Conservation (phyloP, 371 early-diverging fungal species). For the Apophysomyces ossiformis region DNA sequence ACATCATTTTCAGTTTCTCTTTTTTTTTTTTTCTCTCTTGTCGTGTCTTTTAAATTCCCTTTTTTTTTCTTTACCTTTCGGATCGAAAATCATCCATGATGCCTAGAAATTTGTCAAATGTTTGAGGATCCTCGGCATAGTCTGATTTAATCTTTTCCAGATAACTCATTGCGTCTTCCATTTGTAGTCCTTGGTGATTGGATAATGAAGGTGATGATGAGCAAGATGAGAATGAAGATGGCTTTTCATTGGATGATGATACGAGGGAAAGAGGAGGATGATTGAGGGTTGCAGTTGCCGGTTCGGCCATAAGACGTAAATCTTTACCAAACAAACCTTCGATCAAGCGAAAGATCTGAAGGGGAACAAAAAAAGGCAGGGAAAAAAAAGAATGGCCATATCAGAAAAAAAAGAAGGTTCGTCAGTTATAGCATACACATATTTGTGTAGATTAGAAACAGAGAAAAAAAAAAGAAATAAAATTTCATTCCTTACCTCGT, state of each 20-base stretch:
- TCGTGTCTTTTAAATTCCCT: not conserved
- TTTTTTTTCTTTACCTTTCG: slow-evolving; percentile 25
- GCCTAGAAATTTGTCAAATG: slow-evolving; percentile 28
- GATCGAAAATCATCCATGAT: slow-evolving; percentile 38
- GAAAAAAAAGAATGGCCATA: no score
- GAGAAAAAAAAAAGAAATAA: no score
- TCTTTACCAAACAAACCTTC: slow-evolving; percentile 34
- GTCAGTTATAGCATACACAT: no score
- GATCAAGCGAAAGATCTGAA: slow-evolving; percentile 27
- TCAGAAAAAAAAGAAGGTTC: no score
- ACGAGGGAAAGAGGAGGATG: no score
- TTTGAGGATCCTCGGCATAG: slow-evolving; percentile 26
- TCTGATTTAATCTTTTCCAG: slow-evolving; percentile 28
- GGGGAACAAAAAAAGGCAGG: not conserved
- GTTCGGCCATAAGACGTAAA: slow-evolving; percentile 18
- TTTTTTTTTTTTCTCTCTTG: no score
- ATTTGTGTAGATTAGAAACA: no score
- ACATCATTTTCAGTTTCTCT: not conserved
- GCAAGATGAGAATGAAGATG: no score
- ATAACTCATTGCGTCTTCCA: slow-evolving; percentile 37
- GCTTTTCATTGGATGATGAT: no score
- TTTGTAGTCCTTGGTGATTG: slow-evolving; percentile 9
- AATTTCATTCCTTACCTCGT: slow-evolving; percentile 14
- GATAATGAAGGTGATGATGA: not conserved
- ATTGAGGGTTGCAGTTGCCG: not conserved